phyloP scores from a whole-genome alignment of 305 asterid species.

The Salvia sclarea region DNA sequence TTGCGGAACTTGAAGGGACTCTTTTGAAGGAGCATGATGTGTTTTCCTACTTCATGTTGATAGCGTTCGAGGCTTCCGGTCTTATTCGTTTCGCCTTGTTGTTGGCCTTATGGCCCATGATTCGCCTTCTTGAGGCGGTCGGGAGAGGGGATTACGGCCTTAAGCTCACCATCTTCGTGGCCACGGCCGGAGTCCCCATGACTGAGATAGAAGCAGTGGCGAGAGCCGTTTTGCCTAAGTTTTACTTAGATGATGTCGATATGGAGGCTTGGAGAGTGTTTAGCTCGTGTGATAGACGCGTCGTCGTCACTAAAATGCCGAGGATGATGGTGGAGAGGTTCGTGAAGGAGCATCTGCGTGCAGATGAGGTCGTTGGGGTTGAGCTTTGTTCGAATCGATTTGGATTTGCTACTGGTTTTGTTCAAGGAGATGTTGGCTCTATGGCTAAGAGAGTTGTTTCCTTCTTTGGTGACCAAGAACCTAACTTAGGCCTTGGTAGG shows the following conservation, averaged over 20 bases:
- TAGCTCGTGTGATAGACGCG: constrained; percentile 46
- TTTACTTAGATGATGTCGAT: constrained; percentile 61
- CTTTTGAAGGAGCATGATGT: constrained; percentile 56
- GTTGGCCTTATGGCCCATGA: constrained; percentile 60
- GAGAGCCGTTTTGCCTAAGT: constrained; percentile 81
- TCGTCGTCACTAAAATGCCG: constrained; percentile 72
- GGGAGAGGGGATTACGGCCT: constrained; percentile 58
- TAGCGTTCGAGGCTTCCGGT: constrained; percentile 87
- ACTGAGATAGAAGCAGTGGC: constrained; percentile 75
- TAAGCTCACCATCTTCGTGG: constrained; percentile 59
- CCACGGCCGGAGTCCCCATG: constrained; percentile 61
- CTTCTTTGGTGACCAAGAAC: constrained; percentile 42
- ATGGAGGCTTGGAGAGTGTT: constrained; percentile 67
- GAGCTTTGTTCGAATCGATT: constrained; percentile 54
- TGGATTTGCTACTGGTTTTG: constrained; percentile 69
- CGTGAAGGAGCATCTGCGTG: constrained; percentile 74
- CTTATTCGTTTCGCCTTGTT: constrained; percentile 60
- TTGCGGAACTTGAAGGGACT: constrained; percentile 72
- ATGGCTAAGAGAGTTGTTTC: constrained; percentile 35
- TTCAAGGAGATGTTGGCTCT: constrained; percentile 41
- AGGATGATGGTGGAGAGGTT: constrained; percentile 84
- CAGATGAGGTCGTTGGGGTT: constrained; percentile 70
- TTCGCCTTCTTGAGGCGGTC: constrained; percentile 49
- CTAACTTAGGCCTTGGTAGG: constrained; percentile 65
- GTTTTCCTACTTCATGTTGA: constrained; percentile 79